Evolutionary conservation across 495 filamentous ascomycete species (phyloP), one percentile per base, ranked within the genome.

Genomic region (Talaromyces proteolyticus): DNA sequence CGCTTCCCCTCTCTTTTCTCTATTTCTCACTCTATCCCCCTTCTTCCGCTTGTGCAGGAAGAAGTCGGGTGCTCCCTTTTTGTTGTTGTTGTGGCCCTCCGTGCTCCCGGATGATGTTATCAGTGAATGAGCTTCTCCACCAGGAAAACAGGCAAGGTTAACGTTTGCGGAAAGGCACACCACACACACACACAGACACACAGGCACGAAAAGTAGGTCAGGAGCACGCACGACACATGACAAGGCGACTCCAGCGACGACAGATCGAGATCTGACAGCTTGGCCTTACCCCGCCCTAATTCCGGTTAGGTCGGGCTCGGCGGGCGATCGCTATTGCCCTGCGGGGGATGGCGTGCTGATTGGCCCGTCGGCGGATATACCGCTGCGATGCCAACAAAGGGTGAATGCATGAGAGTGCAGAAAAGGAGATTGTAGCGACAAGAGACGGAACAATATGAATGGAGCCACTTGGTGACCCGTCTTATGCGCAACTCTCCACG

Each of bases 181-280:
- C n/a, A n/a, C n/a, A n/a, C n/a, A n/a, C 18, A 29, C 25, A 5
- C 25, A 34, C 29, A 34, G 19, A 49, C 22, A 24, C 24, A 39
- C 20, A 48, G 8, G 19, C 47, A 41, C 18, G 25, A 25, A 26
- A 49, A n/a, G n/a, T n/a, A n/a, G n/a, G n/a, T 1, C 29, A 34
- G 29, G 29, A 34, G 29, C 29, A 14, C 45, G 47, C 47, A 49
- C 47, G 20, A 49, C 47, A 49, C 47, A 29, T 49, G 47, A 49
- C 36, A 16, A 24, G 24, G 18, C 12, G 44, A 37, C 42, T 44
- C 22, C 44, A 20, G 40, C 44, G 34, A 49, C 10, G 37, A 21
- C 47, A 21, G 47, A 49, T 41, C 47, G 37, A 49, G 47, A 49
- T 49, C 47, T 49, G 47, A 49, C 47, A 49, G 47, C 47, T 49